Evolutionary conservation across 2,329 filamentous ascomycete species (phyloP).

Genomic region (Diaporthe citri): DNA sequence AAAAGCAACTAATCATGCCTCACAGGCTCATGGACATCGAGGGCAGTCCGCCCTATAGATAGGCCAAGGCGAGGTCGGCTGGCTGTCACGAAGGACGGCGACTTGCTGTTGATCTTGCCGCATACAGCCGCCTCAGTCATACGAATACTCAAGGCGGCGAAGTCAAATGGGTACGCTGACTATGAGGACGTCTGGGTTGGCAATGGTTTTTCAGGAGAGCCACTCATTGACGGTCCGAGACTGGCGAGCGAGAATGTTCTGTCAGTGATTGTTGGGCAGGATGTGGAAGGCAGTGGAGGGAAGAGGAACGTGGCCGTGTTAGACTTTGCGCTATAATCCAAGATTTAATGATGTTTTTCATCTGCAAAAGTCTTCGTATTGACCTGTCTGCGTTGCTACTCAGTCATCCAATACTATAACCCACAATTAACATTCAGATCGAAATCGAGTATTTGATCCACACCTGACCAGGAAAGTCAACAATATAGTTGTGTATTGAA

Average conservation of each 20-base stretch:
- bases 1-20: neutral
- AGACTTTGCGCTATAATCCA: conserved; percentile 50
- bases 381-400: neutral
- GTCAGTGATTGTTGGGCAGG: conserved; percentile 51
- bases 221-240: conserved; percentile 54
- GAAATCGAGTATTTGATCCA: too few species aligned
- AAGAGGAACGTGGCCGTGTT: conserved; percentile 51
- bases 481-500: too few species aligned
- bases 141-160: conserved; percentile 50
- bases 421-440: neutral
- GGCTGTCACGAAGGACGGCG: conserved; percentile 50
- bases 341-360: neutral
- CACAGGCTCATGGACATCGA: conserved; percentile 51
- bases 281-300: conserved; percentile 29
- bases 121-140: conserved; percentile 47
- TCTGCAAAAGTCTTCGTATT: neutral
- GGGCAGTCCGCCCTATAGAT: conserved; percentile 47
- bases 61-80: conserved; percentile 53
- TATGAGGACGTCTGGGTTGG: conserved; percentile 54
- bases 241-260: conserved; percentile 52
- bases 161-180: conserved; percentile 45
- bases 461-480: too few species aligned
- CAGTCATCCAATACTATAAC: neutral
- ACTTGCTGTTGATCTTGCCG: conserved; percentile 55
- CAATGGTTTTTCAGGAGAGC: conserved; percentile 53